Percentiles rank a stretch among this genome's conserved stretches.
Conservation (phyloP, 257 asterid species). For the Solanum pinnatisectum region DNA sequence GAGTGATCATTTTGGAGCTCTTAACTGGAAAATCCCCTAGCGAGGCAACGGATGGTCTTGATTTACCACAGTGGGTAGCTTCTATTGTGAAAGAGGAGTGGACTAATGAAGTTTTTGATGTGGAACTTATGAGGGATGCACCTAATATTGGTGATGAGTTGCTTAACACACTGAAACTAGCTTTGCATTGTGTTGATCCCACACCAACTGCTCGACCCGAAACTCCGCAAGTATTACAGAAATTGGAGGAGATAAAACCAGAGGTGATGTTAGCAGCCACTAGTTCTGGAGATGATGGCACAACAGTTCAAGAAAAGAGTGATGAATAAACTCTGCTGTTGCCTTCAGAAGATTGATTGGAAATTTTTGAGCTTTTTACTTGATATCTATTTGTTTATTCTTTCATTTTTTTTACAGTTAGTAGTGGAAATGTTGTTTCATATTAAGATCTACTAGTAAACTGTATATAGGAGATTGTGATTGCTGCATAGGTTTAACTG, state of each 20-base stretch:
- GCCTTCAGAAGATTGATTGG: background rate
- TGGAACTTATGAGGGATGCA: conserved; percentile 70
- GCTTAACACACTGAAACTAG: conserved; percentile 62
- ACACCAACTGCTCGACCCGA: conserved; percentile 80
- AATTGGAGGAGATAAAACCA: conserved; percentile 64
- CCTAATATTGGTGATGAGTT: conserved; percentile 56
- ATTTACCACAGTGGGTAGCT: conserved; percentile 88
- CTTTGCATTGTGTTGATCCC: conserved; percentile 89
- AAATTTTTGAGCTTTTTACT: background rate
- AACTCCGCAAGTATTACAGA: conserved; percentile 49
- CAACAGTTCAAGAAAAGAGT: conserved; percentile 11
- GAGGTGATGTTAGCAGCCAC: conserved; percentile 19
- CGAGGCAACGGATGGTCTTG: conserved; percentile 75
- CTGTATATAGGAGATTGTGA: conserved; percentile 2
- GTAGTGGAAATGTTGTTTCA: background rate
- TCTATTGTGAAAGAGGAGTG: conserved; percentile 88
- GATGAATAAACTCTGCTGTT: conserved; percentile 10
- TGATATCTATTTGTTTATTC: conserved; percentile 9
- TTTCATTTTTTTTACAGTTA: conserved; percentile 11
- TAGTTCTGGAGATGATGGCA: conserved; percentile 22
- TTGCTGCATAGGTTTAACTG: background rate
- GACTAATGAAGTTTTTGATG: conserved; percentile 88
- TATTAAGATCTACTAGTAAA: background rate
- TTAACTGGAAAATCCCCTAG: conserved; percentile 86
- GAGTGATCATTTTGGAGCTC: conserved; percentile 80